phyloP scores from a whole-genome alignment of 2,329 filamentous ascomycete species.

The Fusarium bactridioides region DNA sequence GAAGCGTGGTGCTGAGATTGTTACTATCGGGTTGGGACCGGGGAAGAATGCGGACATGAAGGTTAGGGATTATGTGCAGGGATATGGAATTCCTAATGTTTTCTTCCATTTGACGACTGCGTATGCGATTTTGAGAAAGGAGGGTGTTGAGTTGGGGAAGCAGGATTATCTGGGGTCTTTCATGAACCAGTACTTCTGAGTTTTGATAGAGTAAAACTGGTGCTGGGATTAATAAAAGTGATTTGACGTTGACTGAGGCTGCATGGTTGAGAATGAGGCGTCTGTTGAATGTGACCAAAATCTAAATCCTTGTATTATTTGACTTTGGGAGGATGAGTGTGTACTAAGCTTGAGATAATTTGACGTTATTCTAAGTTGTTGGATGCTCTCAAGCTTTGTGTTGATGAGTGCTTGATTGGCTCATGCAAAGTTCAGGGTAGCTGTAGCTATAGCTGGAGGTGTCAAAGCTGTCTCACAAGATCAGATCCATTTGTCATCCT shows the following conservation, averaged over 20 bases:
- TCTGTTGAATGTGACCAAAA: neutral
- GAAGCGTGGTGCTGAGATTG: conserved; percentile 38
- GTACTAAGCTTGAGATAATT: neutral
- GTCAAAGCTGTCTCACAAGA: neutral
- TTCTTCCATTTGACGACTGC: conserved; percentile 69
- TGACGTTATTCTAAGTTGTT: neutral
- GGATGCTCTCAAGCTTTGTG: neutral
- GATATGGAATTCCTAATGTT: conserved; percentile 65
- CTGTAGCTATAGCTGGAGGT: neutral
- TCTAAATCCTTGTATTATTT: fast-evolving
- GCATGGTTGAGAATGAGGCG: neutral
- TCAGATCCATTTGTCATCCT: conserved; percentile 18
- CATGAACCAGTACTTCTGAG: conserved; percentile 39
- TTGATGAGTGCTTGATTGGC: neutral
- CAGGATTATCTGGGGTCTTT: conserved; percentile 57
- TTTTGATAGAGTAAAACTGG: neutral
- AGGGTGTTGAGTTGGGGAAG: conserved; percentile 71
- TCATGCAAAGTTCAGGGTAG: conserved; percentile 14
- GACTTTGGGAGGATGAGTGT: neutral
- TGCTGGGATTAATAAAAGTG: neutral
- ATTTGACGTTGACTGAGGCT: neutral
- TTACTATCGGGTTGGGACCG: conserved; percentile 46
- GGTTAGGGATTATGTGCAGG: conserved; percentile 53
- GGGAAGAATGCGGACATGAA: conserved; percentile 38
- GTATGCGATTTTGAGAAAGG: conserved; percentile 67